Base-by-base conservation (phyloP, 768 basidiomycete species). In the Thelephora ganbajun region DNA sequence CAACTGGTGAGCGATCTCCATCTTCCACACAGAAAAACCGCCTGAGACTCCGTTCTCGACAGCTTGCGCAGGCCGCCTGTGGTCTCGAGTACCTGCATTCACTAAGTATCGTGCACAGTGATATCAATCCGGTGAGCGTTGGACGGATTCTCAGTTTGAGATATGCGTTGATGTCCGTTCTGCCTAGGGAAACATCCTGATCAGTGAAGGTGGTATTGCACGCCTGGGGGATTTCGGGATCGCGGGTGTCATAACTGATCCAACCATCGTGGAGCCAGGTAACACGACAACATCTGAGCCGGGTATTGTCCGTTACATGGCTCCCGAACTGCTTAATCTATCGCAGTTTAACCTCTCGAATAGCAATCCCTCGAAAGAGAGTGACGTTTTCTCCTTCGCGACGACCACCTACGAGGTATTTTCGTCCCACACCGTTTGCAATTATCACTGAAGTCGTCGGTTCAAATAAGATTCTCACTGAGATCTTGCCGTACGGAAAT, bases 161-260 rank as follows among this genome's bases (percentile, higher is more conserved):
- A n/a, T 4, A 5, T 14, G 7, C 12, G 19, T 16, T 34, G 22
- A 44, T 22, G 16, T 41, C 12, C 23, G 5, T 16, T 30, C 6
- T 13, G 20, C 14, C 6, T 16, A 59, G 58, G 46, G 44, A n/a
- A 59, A 61, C 19, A 51, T 61, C 14, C 35, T 59, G 5, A 50
- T 61, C 13, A 48, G 54, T 39, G 50, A 51, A 11, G 45, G 43
- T 2, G 52, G 53, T 4, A 36, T 34, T 30, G 51, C 57, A 4
- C 52, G 51, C 33, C 49, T 61, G 1, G 45, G 51, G 7, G 58
- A 59, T 45, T 59, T 61, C 39, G 59, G 58, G 1, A 36, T 61
- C 14, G 53, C 56, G 11, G 42, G 35, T 23, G 37, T 53, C 14
- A 14, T 53, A 3, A 46, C 45, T 26, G 36, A 33, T 3, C 50